A percentile compares a stretch with the other conserved stretches of the same genome.
Conservation (phyloP, 1,284 basidiomycete species). For the Phylloboletellus chloephorus region DNA sequence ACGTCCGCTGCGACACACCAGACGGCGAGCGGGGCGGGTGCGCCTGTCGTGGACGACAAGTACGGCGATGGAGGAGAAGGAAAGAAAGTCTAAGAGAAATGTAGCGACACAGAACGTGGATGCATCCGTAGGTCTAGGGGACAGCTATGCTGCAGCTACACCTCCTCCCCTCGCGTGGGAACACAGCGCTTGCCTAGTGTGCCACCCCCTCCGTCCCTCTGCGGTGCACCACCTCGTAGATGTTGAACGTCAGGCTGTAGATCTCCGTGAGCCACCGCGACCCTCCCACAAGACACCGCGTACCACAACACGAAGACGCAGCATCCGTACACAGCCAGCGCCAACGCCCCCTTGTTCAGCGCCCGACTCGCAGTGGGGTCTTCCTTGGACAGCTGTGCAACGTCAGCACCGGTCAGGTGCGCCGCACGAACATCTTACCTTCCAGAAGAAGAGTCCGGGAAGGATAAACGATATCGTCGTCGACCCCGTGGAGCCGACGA, state of each 20-base stretch:
- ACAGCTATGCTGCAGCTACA: slow-evolving; percentile 5
- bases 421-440: slow-evolving; percentile 42
- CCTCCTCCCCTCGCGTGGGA: slow-evolving; percentile 23
- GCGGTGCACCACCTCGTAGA: slow-evolving; percentile 53
- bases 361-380: slow-evolving; percentile 54
- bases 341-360: slow-evolving; percentile 61
- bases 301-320: slow-evolving; percentile 85
- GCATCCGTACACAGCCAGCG: slow-evolving; percentile 71
- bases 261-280: slow-evolving; percentile 6
- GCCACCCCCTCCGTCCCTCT: slow-evolving; percentile 11
- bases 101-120: slow-evolving; percentile 12
- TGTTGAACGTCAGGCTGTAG: slow-evolving; percentile 67
- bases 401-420: slow-evolving; percentile 8
- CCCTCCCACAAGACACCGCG: slow-evolving; percentile 29
- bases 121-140: slow-evolving; percentile 33
- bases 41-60: slow-evolving; percentile 12
- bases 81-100: slow-evolving; percentile 17
- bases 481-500: slow-evolving; percentile 95
- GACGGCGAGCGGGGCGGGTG: slow-evolving; percentile 2
- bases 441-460: slow-evolving; percentile 83
- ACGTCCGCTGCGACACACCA: slow-evolving; percentile 4
- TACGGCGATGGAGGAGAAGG: slow-evolving; percentile 4
- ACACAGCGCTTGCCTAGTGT: slow-evolving; percentile 12
- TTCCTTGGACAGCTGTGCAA: slow-evolving; percentile 64
- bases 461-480: slow-evolving; percentile 98